phyloP scores from a whole-genome alignment of 1,139 yeast species.

The Diutina ranongensis region DNA sequence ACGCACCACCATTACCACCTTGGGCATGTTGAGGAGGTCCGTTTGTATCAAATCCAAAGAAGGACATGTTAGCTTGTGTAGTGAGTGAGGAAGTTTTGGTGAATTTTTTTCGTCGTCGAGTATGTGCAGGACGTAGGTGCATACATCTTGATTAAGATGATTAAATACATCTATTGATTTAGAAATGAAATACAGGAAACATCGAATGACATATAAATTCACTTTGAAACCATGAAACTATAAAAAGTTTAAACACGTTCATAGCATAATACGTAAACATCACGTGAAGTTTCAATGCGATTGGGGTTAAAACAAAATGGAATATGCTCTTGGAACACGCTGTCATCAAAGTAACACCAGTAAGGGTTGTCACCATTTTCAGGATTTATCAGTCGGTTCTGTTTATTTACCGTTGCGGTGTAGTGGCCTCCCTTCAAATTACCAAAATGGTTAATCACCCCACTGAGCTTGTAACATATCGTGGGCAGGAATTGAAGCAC shows the following conservation, averaged over 20 bases:
- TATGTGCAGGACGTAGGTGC: neutral
- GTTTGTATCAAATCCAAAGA: slow-evolving; percentile 43
- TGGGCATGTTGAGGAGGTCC: slow-evolving; percentile 22
- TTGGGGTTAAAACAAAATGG: slow-evolving; percentile 34
- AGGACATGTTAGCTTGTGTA: slow-evolving; percentile 29
- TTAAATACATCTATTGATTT: no score
- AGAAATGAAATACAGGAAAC: no score
- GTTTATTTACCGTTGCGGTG: slow-evolving; percentile 52
- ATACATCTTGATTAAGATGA: no score
- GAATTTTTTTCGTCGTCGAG: neutral
- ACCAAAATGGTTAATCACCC: slow-evolving; percentile 62
- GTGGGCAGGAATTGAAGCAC: slow-evolving; percentile 22
- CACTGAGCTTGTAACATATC: slow-evolving; percentile 40
- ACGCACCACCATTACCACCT: slow-evolving; percentile 18
- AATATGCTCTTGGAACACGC: slow-evolving; percentile 35
- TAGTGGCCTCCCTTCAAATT: slow-evolving; percentile 66
- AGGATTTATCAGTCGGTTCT: no score
- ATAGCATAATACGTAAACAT: slow-evolving; percentile 67
- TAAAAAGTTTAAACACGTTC: slow-evolving; percentile 25
- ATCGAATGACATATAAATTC: no score
- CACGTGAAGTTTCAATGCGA: slow-evolving; percentile 34
- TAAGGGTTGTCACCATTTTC: slow-evolving; percentile 18
- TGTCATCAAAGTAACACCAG: slow-evolving; percentile 75
- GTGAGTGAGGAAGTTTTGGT: neutral
- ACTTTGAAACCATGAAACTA: neutral